Base-by-base conservation (phyloP, 805 yeast genomes). In the Sugiyamaella marilandica region DNA sequence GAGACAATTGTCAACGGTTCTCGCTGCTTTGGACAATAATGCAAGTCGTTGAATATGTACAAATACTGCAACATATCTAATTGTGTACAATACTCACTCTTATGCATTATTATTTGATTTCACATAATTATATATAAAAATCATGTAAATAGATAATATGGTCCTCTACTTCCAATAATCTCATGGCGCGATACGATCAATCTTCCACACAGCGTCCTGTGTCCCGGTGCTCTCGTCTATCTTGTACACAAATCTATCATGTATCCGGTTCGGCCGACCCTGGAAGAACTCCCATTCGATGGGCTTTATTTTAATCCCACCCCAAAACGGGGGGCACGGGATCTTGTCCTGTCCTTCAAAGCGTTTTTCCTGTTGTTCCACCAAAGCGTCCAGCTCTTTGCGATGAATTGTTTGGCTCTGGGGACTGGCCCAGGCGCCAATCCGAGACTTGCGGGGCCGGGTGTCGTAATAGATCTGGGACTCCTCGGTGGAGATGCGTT, bases 341-440 rank as follows among this genome's bases (percentile, higher is more conserved):
- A 94, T 81, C 34, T 80, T 80, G 49, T 78, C 85, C 41, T 70
- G 67, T 39, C 76, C 82, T 57, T 81, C 79, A 57, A 87, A 88
- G 65, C 81, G 76, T 51, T 76, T 70, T 52, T 75, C 83, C 55
- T 72, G 76, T 26, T 73, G 65, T 10, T 68, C 64, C 49, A 81
- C 81, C 13, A 75, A 62, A 0, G 65, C 62, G 35, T 90, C 86
- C 55, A 92, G 78, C 60, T 80, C 86, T 13, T 79, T 79, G 57
- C 97, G 75, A 41, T 73, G 68, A 35, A 91, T 74, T 2, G 74
- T 76, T 50, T 78, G 75, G 33, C 91, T 81, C 74, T 94, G 99
- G 2, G 95, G 95, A 29, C 95, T 84, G 0, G 97, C 86, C 96
- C 97, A 91, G 0, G 99, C 99, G 31, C 99, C 98, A 56, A 94